Base-by-base conservation (phyloP, 768 basidiomycete genomes). In the Boletus sensibilis region DNA sequence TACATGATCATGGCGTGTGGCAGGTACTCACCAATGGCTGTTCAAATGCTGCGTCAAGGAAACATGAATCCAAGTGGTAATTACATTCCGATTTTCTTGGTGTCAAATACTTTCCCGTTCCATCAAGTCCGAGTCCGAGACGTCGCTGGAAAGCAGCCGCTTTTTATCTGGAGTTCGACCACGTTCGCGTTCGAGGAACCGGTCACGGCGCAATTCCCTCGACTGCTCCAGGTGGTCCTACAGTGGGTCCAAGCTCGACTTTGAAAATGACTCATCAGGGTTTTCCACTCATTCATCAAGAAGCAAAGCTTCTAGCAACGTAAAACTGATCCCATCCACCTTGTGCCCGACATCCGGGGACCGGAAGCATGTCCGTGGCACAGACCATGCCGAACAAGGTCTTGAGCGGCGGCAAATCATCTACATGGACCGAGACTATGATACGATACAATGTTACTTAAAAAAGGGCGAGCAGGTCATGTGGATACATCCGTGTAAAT, bases 131-230 rank as follows among this genome's bases (percentile, higher is more conserved):
- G 62, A 48, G 9, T 53, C 61, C 13, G 62, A 68, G 43, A 50
- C 58, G 27, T 62, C 58, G 60, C 43, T 67, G 9, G 64, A 64
- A 44, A 50, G 43, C 40, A 60, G 50, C 37, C 71, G 60, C 27
- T 52, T 57, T 58, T 45, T 47, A 1, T 65, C 64, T 35, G 35
- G n/a, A 21, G 13, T 9, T 20, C 20, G 52, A 18, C 14, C 21
- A 46, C 41, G 5, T 29, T 35, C 45, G 7, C 33, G 31, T 37
- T 48, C 53, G 8, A 25, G 37, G 18, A 21, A 48, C 7, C 37
- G n/a, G 10, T 38, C 53, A 40, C 14, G 39, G 18, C 56, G 20
- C 13, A 16, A 21, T 37, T 2, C 35, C 12, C 53, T 31, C 18
- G 48, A 54, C 34, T 51, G 64, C n/a, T n/a, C n/a, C n/a, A n/a